A percentile compares a stretch with the other conserved stretches of the same genome.
Evolutionary conservation across 2,329 filamentous ascomycete species (phyloP).

Genomic region (Epichloe sylvatica): DNA sequence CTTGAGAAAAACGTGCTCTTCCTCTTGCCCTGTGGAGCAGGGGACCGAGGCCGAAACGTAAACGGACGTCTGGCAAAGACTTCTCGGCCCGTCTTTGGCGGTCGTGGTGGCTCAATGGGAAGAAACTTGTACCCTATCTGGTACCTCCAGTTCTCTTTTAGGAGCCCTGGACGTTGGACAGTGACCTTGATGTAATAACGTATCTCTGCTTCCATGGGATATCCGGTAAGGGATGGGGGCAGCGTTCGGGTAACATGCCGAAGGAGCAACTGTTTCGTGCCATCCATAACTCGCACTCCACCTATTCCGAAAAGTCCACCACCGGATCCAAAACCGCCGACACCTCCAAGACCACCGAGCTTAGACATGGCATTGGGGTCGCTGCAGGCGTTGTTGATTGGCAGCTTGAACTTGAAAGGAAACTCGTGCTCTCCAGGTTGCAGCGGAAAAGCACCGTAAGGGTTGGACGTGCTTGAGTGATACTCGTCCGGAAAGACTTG

Average conservation of each 20-base stretch:
- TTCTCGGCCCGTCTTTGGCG: slow-evolving; percentile 54
- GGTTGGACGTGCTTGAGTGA: slow-evolving; percentile 24
- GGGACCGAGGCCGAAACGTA: slow-evolving; percentile 33
- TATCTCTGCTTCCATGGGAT: slow-evolving; percentile 77
- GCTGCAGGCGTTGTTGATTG: slow-evolving; percentile 61
- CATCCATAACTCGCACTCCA: slow-evolving; percentile 47
- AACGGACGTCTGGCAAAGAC: slow-evolving; percentile 67
- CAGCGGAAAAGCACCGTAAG: slow-evolving; percentile 41
- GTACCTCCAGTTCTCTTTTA: slow-evolving; percentile 76
- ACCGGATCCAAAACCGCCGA: slow-evolving; percentile 35
- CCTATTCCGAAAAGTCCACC: slow-evolving; percentile 33
- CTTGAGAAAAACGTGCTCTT: slow-evolving; percentile 47
- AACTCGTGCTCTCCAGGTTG: slow-evolving; percentile 61
- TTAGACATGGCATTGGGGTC: slow-evolving; percentile 38
- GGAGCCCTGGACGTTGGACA: slow-evolving; percentile 71
- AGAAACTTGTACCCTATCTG: slow-evolving; percentile 67
- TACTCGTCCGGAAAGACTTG: slow-evolving; percentile 56
- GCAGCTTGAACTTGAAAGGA: slow-evolving; percentile 63
- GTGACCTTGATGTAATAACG: slow-evolving; percentile 95
- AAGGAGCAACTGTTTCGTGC: slow-evolving; percentile 47
- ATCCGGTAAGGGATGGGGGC: slow-evolving; percentile 77
- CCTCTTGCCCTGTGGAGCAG: slow-evolving; percentile 22
- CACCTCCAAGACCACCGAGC: slow-evolving; percentile 38
- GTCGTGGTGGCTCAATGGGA: slow-evolving; percentile 79
- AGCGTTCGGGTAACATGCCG: slow-evolving; percentile 72